phyloP scores from a whole-genome alignment of 345 rosid species.

The Lepidium aucheri region DNA sequence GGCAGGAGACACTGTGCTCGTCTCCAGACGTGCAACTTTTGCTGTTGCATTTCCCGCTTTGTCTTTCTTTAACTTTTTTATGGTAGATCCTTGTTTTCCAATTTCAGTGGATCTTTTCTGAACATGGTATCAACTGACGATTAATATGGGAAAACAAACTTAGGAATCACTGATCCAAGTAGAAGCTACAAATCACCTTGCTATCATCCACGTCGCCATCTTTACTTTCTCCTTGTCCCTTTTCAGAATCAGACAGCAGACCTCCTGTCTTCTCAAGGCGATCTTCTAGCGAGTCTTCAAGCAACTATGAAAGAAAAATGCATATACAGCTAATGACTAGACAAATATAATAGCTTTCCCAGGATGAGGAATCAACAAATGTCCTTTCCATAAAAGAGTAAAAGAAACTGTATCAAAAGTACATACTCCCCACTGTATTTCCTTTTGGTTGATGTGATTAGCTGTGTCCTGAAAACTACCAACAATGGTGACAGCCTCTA shows the following conservation, averaged over 20 bases:
- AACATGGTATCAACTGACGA: slow-evolving; percentile 2
- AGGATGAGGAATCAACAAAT: not conserved
- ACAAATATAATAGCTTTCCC: not conserved
- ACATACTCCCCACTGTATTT: slow-evolving; percentile 89
- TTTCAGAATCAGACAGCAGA: slow-evolving; percentile 72
- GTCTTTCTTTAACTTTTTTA: slow-evolving; percentile 82
- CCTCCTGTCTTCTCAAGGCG: slow-evolving; percentile 73
- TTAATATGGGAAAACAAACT: not conserved
- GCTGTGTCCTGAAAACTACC: slow-evolving; percentile 70
- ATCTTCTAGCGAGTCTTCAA: slow-evolving; percentile 88
- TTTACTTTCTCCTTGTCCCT: slow-evolving; percentile 72
- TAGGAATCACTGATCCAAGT: not conserved
- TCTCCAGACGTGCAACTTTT: slow-evolving; percentile 60
- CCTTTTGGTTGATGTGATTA: slow-evolving; percentile 67
- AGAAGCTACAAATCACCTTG: slow-evolving; percentile 44
- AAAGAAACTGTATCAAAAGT: not conserved
- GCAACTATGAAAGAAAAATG: slow-evolving; percentile 44
- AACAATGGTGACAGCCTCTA: slow-evolving; percentile 65
- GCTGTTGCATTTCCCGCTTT: slow-evolving; percentile 63
- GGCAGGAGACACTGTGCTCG: slow-evolving; percentile 36
- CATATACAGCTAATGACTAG: not conserved
- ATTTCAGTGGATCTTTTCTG: slow-evolving; percentile 77
- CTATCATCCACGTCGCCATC: slow-evolving; percentile 76
- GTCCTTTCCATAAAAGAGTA: not conserved
- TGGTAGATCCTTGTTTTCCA: slow-evolving; percentile 85